phyloP scores from a whole-genome alignment of 2,329 filamentous ascomycete genomes.

The Colletotrichum cereale region DNA sequence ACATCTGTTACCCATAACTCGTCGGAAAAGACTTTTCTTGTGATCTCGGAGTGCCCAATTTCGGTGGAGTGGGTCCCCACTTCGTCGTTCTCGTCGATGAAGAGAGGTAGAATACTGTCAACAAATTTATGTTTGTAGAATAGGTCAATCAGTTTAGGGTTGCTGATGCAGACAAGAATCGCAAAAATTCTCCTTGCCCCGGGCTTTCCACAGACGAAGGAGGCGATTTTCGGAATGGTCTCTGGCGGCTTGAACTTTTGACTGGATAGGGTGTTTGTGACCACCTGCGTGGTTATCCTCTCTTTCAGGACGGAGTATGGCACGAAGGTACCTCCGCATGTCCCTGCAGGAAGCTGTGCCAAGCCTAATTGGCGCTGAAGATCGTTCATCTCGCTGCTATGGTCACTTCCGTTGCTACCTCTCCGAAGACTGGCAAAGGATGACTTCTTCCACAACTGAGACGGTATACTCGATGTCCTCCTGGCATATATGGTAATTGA shows the following conservation, averaged over 20 bases:
- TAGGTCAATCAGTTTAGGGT: accelerated
- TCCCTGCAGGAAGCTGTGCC: not conserved
- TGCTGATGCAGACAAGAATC: not conserved
- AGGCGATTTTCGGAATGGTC: not conserved
- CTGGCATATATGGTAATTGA: not conserved
- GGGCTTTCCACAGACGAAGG: not conserved
- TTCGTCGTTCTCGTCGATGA: not conserved
- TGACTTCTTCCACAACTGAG: not conserved
- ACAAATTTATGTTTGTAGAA: not conserved
- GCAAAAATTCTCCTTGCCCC: not conserved
- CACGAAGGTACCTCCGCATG: not conserved
- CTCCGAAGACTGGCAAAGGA: not conserved
- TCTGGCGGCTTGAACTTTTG: accelerated
- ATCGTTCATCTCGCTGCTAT: not conserved
- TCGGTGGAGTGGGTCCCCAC: not conserved
- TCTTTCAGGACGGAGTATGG: not conserved
- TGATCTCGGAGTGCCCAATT: not conserved
- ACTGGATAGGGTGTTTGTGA: not conserved
- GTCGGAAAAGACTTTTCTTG: not conserved
- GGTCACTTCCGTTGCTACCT: not conserved
- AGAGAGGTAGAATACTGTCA: constrained; percentile 6
- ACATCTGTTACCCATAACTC: not conserved
- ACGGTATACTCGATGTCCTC: not conserved
- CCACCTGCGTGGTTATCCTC: not conserved
- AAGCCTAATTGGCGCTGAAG: not conserved